phyloP scores from a whole-genome alignment of 2,329 filamentous ascomycete species.

The Fusarium goolgardi region DNA sequence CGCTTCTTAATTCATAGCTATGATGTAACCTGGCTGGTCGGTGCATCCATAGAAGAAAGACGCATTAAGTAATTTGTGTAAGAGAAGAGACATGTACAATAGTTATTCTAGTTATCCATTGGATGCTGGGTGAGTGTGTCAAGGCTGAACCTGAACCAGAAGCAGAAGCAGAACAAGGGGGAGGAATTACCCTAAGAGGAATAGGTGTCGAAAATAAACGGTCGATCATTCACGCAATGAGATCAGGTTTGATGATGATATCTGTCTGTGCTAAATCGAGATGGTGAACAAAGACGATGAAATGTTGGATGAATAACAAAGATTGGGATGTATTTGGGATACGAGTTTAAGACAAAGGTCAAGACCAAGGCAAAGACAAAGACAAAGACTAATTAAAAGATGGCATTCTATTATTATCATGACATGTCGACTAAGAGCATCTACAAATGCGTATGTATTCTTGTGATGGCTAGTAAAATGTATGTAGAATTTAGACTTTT shows the following conservation, averaged over 20 bases:
- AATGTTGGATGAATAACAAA: slow-evolving; percentile 11
- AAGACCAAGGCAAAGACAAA: neutral
- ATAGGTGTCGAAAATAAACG: slow-evolving; percentile 29
- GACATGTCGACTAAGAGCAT: neutral
- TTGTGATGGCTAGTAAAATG: slow-evolving; percentile 3
- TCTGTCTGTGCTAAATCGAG: slow-evolving; percentile 22
- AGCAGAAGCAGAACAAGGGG: neutral
- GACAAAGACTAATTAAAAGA: neutral
- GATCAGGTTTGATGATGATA: slow-evolving; percentile 16
- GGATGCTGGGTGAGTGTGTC: slow-evolving; percentile 21
- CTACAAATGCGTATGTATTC: slow-evolving; percentile 20
- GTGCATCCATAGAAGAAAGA: slow-evolving; percentile 33
- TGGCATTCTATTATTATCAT: slow-evolving; percentile 7
- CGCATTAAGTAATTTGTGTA: slow-evolving; percentile 37
- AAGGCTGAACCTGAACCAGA: slow-evolving; percentile 26
- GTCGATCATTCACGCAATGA: slow-evolving; percentile 29
- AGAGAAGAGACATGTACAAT: slow-evolving; percentile 10
- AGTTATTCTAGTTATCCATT: slow-evolving; percentile 26
- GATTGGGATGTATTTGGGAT: slow-evolving; percentile 2
- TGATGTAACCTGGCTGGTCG: slow-evolving; percentile 45
- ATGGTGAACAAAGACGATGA: slow-evolving; percentile 28
- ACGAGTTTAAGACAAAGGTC: slow-evolving; percentile 19
- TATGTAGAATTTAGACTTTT: neutral
- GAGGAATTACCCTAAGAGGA: slow-evolving; percentile 5
- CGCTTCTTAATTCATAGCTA: slow-evolving; percentile 44